Conservation (phyloP, 1,284 basidiomycete species). For the Gomphus bonarii region DNA sequence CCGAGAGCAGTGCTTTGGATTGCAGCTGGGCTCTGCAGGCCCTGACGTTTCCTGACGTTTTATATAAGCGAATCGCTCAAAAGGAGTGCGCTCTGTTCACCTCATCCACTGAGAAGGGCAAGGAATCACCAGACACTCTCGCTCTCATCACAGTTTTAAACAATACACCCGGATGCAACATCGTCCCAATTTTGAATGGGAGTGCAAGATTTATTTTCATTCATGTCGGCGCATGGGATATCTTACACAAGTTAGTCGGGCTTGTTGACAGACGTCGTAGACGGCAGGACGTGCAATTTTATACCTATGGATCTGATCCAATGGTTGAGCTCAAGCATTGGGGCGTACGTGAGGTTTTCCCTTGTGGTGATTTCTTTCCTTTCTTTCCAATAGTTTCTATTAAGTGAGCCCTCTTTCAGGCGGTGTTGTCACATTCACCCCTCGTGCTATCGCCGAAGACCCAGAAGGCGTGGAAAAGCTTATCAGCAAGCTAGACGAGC, state of each 20-base stretch:
- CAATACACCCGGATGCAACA: slow-evolving; percentile 28
- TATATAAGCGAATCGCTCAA: not conserved
- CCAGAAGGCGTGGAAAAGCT: slow-evolving; percentile 32
- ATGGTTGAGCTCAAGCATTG: slow-evolving; percentile 37
- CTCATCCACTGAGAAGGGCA: slow-evolving; percentile 17
- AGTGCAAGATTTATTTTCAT: slow-evolving; percentile 47
- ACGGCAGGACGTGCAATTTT: slow-evolving; percentile 40
- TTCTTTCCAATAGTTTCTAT: not conserved
- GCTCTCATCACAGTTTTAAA: slow-evolving; percentile 34
- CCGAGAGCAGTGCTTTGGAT: not conserved
- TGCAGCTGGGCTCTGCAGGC: not conserved
- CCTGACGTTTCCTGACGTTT: slow-evolving; percentile 1
- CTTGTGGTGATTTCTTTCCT: slow-evolving; percentile 35
- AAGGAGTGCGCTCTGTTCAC: slow-evolving; percentile 25
- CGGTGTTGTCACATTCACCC: slow-evolving; percentile 56
- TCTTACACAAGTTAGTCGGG: slow-evolving; percentile 34
- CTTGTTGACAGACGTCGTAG: slow-evolving; percentile 36
- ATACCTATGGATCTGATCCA: slow-evolving; percentile 53
- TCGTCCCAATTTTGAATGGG: slow-evolving; percentile 25
- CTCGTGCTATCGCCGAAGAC: slow-evolving; percentile 43
- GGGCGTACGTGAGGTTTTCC: slow-evolving; percentile 53
- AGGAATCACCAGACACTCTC: slow-evolving; percentile 30
- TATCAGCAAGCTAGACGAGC: slow-evolving; percentile 39
- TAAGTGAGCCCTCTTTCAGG: slow-evolving; percentile 28
- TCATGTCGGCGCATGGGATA: slow-evolving; percentile 45